Base-by-base conservation (phyloP, 352 stramenopile species). In the Globisporangium cederbergense region DNA sequence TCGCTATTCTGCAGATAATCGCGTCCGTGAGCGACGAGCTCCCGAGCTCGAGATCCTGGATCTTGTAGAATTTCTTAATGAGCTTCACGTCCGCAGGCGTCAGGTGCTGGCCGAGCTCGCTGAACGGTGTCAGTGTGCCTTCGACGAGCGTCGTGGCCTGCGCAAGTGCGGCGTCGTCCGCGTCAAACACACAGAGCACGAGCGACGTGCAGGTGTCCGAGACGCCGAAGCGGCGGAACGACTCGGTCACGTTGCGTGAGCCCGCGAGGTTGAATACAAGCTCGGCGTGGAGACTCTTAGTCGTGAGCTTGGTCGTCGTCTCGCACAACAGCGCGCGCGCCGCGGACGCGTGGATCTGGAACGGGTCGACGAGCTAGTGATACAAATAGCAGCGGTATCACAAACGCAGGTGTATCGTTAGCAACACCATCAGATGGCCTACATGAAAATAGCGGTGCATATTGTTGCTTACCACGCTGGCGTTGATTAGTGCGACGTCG, bases 231-330 rank as follows among this genome's bases (percentile, higher is more conserved):
- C 83, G 78, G 20, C 82, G 85, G 56, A 95, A 90, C 42, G 86
- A 93, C 65, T 95, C 84, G 34, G 73, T 82, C 62, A 95, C 83
- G 61, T 95, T 93, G 69, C 85, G 83, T 50, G 83, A 88, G 38
- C 84, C 84, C 6, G 86, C 91, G 65, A 95, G 78, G 68, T 93
- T 93, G 67, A 93, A 95, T 54, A 95, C 85, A 20, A 95, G 71
- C 74, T 95, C 86, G 8, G 84, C 73, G 65, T 95, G 86, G 57
- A 95, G 58, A 52, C 75, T 90, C 68, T 86, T 90, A 60, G 86
- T 91, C 18, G 80, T 91, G 62, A 92, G 52, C 42, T 73, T 75
- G 43, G 61, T 72, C 10, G 72, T 75, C 57, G 80, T 75, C 50
- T 90, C 81, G 49, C 78, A 90, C n/a, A 89, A 72, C 43, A 95